Percentiles rank a stretch among this genome's conserved stretches.
Conservation (phyloP, 495 filamentous ascomycete species). For the Aspergillus saccharolyticus region DNA sequence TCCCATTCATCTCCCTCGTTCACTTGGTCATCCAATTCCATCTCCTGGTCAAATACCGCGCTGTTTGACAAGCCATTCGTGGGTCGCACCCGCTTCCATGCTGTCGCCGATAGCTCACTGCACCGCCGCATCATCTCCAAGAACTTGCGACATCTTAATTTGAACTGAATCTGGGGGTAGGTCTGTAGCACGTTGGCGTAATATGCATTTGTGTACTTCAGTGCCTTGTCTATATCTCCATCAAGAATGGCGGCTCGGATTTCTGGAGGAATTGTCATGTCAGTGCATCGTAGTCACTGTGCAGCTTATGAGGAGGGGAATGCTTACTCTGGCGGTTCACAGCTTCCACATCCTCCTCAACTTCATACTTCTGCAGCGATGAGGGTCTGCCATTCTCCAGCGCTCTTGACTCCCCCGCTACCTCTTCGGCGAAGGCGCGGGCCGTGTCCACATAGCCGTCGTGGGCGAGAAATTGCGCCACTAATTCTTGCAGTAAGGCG, state of each 20-base stretch:
- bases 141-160: conserved; percentile 84
- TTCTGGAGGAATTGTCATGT: conserved; percentile 38
- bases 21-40: conserved; percentile 73
- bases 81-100: conserved; percentile 33
- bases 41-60: conserved; percentile 61
- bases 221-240: conserved; percentile 86
- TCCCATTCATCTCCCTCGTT: conserved; percentile 46
- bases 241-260: conserved; percentile 87
- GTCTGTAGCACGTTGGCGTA: conserved; percentile 78
- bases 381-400: conserved; percentile 52
- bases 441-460: conserved; percentile 97
- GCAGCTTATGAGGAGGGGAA: not conserved
- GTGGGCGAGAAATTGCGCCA: conserved; percentile 86
- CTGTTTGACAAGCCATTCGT: conserved; percentile 34
- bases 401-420: conserved; percentile 63
- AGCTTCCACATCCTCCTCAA: conserved; percentile 84
- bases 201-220: conserved; percentile 71
- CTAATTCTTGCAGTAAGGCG: conserved; percentile 72
- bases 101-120: conserved; percentile 53
- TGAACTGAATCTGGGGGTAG: conserved; percentile 88
- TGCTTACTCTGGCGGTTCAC: conserved; percentile 79
- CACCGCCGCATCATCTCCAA: conserved; percentile 90
- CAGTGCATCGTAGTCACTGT: conserved; percentile 10
- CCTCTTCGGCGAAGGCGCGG: conserved; percentile 79
- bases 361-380: conserved; percentile 57